Base-by-base conservation (phyloP, 257 asterid genomes). In the Verbena officinalis region DNA sequence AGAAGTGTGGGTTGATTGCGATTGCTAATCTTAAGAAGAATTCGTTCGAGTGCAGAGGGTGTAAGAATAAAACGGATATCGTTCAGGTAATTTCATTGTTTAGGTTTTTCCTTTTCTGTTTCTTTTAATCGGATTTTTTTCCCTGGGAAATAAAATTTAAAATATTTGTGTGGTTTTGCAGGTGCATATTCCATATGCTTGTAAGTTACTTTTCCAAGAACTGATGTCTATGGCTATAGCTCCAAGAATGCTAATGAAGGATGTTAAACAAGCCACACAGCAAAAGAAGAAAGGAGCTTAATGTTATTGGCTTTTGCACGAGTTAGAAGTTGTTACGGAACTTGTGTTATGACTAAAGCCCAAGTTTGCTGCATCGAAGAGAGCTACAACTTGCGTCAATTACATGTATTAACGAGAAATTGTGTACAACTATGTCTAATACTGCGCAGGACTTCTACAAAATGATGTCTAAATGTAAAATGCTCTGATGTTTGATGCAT, bases 221-320 rank as follows among this genome's bases (percentile, higher is more conserved):
- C 89, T 93, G 4, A 90, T 93, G 97, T 61, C 98, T 12, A 93
- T 90, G 98, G 98, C 98, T 40, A 87, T 48, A 44, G 99, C 99
- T 55, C 99, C 99, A 9, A 81, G 99, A 74, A 87, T 90, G 97
- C 82, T 93, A 1, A 93, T 94, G 10, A 93, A 84, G 83, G 98
- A 90, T 69, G 82, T 90, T n/a, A 84, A 84, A 48, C 82, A 71
- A 64, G 50, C 74, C 52, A 88, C 83, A 71, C 84, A 67, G 58
- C 85, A 65, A 64, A 86, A 80, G 84, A 88, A 77, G 80, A 88
- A 69, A 69, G 86, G 82, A 46, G 78, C 69, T 55, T 84, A 73
- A 74, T 53, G 21, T 48, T 36, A 14, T 45, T 20, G 17, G 22
- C 22, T 17, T 31, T 36, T 27, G 33, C 33, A 27, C 33, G n/a